Percentiles rank a stretch among this genome's conserved stretches.
Evolutionary conservation across 2,329 filamentous ascomycete genomes (phyloP).

Genomic region (Alternaria arborescens): DNA sequence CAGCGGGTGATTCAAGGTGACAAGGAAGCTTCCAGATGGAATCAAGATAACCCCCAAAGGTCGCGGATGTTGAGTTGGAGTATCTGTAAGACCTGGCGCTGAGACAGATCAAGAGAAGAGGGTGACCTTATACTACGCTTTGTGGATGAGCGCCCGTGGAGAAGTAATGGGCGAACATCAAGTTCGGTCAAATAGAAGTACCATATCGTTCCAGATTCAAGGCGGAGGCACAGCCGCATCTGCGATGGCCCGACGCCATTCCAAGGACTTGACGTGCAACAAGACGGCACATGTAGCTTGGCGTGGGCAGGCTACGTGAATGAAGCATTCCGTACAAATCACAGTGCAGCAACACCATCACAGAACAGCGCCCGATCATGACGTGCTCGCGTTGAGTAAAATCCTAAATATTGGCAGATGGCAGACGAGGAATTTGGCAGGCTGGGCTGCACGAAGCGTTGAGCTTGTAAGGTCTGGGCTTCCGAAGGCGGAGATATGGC

Average conservation of each 20-base stretch:
- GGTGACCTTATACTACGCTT: slow-evolving; percentile 12
- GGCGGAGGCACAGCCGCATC: slow-evolving; percentile 27
- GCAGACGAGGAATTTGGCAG: slow-evolving; percentile 32
- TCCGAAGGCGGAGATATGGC: slow-evolving; percentile 22
- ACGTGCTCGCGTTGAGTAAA: slow-evolving; percentile 28
- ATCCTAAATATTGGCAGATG: slow-evolving; percentile 21
- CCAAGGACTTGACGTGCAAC: slow-evolving; percentile 23
- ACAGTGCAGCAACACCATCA: slow-evolving; percentile 18
- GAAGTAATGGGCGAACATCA: slow-evolving; percentile 14
- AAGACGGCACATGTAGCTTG: slow-evolving; percentile 29
- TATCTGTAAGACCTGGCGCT: slow-evolving; percentile 1
- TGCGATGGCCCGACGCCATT: slow-evolving; percentile 23
- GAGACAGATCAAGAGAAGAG: slow-evolving; percentile 3
- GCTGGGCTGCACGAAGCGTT: slow-evolving; percentile 31
- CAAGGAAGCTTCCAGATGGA: neutral
- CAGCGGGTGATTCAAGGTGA: neutral
- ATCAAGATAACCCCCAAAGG: neutral
- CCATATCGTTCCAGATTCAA: slow-evolving; percentile 31
- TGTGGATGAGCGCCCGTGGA: slow-evolving; percentile 8
- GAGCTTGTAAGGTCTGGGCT: slow-evolving; percentile 45
- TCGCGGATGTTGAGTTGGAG: neutral
- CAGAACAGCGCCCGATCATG: slow-evolving; percentile 29
- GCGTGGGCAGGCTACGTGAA: slow-evolving; percentile 26
- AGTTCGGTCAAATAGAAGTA: slow-evolving; percentile 17
- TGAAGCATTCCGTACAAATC: slow-evolving; percentile 29